A percentile compares a stretch with the other conserved stretches of the same genome.
Evolutionary conservation across 1,284 basidiomycete genomes (phyloP).

Genomic region (Spongispora temasekensis): DNA sequence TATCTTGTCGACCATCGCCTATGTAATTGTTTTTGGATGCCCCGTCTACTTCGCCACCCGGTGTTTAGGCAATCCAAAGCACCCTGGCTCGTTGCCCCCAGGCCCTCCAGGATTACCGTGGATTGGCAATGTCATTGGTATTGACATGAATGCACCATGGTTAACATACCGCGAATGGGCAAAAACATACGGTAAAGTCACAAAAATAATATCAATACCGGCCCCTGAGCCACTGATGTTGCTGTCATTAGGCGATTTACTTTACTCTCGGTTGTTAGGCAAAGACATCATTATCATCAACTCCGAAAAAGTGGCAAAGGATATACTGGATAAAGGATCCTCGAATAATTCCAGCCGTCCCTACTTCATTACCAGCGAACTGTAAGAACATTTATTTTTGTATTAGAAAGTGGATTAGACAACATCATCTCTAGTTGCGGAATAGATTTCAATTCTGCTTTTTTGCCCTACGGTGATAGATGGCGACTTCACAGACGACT

Average conservation of each 20-base stretch:
- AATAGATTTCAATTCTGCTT: not conserved
- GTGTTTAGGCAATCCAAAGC: not conserved
- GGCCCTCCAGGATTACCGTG: not conserved
- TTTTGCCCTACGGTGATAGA: not conserved
- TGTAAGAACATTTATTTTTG: not conserved
- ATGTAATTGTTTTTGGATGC: not conserved
- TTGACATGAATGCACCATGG: not conserved
- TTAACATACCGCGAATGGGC: not conserved
- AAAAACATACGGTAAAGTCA: not conserved
- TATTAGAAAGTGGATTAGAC: not conserved
- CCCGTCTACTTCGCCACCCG: not conserved
- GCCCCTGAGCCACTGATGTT: too few species aligned
- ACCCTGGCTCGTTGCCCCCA: not conserved
- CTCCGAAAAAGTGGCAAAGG: constrained; percentile 26
- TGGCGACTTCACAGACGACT: constrained; percentile 1
- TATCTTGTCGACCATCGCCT: too few species aligned
- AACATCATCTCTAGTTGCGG: not conserved
- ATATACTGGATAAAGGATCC: constrained; percentile 22
- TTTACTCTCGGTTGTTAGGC: not conserved
- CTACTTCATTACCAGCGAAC: not conserved
- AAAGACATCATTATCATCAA: constrained; percentile 24
- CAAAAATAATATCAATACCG: too few species aligned
- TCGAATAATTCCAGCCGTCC: constrained; percentile 28
- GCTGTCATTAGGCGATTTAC: not conserved
- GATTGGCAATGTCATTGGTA: not conserved